Evolutionary conservation across 2,329 filamentous ascomycete genomes (phyloP).

Genomic region (Neonectria magnoliae): DNA sequence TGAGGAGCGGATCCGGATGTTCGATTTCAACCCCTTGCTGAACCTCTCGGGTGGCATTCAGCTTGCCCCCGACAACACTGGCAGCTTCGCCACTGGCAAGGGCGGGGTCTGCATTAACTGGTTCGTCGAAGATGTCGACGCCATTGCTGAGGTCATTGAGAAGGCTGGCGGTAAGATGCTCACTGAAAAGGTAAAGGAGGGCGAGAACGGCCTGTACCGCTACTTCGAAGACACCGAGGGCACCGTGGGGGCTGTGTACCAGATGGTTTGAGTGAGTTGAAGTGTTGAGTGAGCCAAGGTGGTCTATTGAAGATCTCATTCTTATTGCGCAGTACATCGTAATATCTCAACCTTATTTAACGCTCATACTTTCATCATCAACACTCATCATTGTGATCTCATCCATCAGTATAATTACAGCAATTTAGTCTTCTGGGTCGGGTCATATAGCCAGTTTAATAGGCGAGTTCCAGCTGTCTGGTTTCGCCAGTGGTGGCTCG

Average conservation of each 20-base stretch:
- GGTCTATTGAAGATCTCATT: neutral
- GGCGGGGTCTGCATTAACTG: conserved; percentile 44
- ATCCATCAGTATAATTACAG: neutral
- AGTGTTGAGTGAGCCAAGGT: neutral
- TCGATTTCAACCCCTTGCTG: conserved; percentile 45
- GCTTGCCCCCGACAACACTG: conserved; percentile 40
- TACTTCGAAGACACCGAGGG: conserved; percentile 48
- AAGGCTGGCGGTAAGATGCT: conserved; percentile 45
- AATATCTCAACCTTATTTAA: neutral
- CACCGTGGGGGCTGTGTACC: conserved; percentile 44
- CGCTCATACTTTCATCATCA: neutral
- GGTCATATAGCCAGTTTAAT: neutral
- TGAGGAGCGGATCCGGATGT: conserved; percentile 33
- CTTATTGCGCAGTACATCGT: neutral
- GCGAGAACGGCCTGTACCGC: conserved; percentile 40
- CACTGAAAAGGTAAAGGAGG: conserved; percentile 41
- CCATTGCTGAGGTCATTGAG: conserved; percentile 38
- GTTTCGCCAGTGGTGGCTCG: neutral
- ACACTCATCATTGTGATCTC: neutral
- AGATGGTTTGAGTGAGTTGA: conserved; percentile 32
- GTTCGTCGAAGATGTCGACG: conserved; percentile 46
- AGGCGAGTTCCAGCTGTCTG: neutral
- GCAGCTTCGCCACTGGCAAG: conserved; percentile 38
- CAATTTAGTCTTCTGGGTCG: neutral
- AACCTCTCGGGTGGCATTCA: conserved; percentile 43